phyloP scores from a whole-genome alignment of 371 early-diverging fungal species.

The Apophysomyces trapeziformis region DNA sequence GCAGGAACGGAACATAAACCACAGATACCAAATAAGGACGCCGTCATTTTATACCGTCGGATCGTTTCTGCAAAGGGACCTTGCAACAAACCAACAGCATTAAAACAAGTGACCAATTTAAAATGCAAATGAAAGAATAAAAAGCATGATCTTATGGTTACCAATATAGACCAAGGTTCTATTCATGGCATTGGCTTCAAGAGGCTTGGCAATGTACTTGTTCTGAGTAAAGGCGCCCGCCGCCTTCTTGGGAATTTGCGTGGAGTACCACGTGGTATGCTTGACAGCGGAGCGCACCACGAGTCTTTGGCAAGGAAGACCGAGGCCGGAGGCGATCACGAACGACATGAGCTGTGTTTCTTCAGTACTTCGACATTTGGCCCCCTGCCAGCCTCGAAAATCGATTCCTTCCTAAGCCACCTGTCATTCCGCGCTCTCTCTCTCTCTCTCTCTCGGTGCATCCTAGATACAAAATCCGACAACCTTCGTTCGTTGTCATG shows the following conservation, averaged over 20 bases:
- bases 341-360: not conserved
- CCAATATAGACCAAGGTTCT: constrained; percentile 53
- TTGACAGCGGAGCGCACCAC: constrained; percentile 6
- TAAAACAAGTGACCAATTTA: not conserved
- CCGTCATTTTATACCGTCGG: constrained; percentile 53
- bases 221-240: constrained; percentile 33
- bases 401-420: no score
- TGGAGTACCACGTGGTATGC: constrained; percentile 10
- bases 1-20: constrained; percentile 50
- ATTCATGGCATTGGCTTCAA: constrained; percentile 19
- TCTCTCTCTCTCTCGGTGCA: no score
- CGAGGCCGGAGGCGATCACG: not conserved
- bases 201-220: constrained; percentile 24
- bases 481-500: no score
- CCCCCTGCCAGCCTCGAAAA: no score
- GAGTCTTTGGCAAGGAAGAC: not conserved
- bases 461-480: no score
- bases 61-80: constrained; percentile 52
- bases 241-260: constrained; percentile 27
- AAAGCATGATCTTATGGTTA: constrained; percentile 12
- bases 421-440: no score
- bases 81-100: constrained; percentile 2
- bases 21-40: constrained; percentile 52
- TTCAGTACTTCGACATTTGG: not conserved
- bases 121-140: not conserved